A percentile compares a stretch with the other conserved stretches of the same genome.
Conservation (phyloP, 495 filamentous ascomycete species). For the Penicillium robsamsonii region DNA sequence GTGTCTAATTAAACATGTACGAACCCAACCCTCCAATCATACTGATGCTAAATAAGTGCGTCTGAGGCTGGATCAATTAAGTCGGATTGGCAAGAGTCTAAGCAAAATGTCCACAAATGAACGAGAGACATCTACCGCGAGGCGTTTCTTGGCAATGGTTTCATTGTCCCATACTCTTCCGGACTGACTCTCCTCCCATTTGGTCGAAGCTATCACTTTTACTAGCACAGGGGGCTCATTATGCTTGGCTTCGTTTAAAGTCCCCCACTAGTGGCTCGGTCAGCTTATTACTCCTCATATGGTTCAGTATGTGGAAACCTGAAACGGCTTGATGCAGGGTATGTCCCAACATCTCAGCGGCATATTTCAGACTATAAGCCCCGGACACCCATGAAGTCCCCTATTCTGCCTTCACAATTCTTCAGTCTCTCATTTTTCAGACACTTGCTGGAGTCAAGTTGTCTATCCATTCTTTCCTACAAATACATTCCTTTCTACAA, state of each 20-base stretch:
- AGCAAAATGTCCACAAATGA: neutral
- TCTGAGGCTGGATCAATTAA: too few relatives aligned
- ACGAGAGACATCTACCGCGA: constrained; percentile 7
- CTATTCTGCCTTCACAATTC: neutral
- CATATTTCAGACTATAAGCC: constrained; percentile 4
- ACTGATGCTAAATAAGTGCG: too few relatives aligned
- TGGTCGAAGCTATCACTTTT: neutral
- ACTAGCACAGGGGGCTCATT: constrained; percentile 3
- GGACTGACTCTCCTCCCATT: too few relatives aligned
- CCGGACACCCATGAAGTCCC: neutral
- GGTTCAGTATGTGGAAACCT: neutral
- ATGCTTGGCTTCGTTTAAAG: constrained; percentile 8
- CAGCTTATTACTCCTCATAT: neutral
- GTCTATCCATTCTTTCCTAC: constrained; percentile 10
- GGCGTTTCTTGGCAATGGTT: constrained; percentile 12
- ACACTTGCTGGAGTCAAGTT: constrained; percentile 15
- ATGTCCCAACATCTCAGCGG: neutral
- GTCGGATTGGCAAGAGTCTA: too few relatives aligned
- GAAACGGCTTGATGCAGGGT: constrained; percentile 4
- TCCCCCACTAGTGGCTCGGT: constrained; percentile 4
- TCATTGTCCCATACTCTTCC: constrained; percentile 2
- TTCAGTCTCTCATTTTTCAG: constrained; percentile 9
- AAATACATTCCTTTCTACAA: neutral
- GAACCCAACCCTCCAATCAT: too few relatives aligned
- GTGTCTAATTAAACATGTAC: too few relatives aligned